Base-by-base conservation (phyloP, 2,329 filamentous ascomycete species). In the Drechslerella dactyloides region DNA sequence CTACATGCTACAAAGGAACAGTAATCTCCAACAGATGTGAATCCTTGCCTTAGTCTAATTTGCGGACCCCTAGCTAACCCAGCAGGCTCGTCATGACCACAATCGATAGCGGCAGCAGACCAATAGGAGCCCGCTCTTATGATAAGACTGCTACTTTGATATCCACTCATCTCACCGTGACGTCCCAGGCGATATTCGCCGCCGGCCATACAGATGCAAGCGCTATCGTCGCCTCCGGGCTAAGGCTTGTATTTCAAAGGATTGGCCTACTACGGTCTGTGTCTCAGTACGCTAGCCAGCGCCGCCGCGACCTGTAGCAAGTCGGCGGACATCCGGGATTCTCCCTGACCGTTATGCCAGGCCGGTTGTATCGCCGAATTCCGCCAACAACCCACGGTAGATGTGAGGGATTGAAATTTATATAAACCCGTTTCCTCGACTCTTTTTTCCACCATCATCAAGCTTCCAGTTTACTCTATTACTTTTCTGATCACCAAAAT, bases 241-340 rank as follows among this genome's bases (percentile, higher is more conserved):
- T 17, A 48, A 48, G 37, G 44, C 44, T 48, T 17, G 44, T 5
- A 48, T 10, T 48, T 42, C n/a, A 19, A 48, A 48, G 44, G 44
- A 48, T 48, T 48, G 8, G 44, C n/a, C 15, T 23, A 21, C 19
- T 48, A 17, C 15, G 15, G 44, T 17, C n/a, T 23, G n/a, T 48
- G 44, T 48, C 19, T 48, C 44, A 48, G 44, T 11, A 17, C 13
- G 37, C 11, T 42, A 42, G 4, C 37, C 13, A 15, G 37, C 37
- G 37, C 11, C 15, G n/a, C 13, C 37, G 37, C 37, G 37, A 42
- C 37, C 15, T 17, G 37, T 17, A 42, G 37, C 11, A 42, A 15
- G 37, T 13, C 37, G 5, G 11, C 2, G 15, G 13, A 42, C 37
- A 42, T 42, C 37, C 37, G n/a, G 37, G 37, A 42, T 42, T 15